Base-by-base conservation (phyloP, 192 early-diverging fungal genomes). In the Diversispora eburnea region DNA sequence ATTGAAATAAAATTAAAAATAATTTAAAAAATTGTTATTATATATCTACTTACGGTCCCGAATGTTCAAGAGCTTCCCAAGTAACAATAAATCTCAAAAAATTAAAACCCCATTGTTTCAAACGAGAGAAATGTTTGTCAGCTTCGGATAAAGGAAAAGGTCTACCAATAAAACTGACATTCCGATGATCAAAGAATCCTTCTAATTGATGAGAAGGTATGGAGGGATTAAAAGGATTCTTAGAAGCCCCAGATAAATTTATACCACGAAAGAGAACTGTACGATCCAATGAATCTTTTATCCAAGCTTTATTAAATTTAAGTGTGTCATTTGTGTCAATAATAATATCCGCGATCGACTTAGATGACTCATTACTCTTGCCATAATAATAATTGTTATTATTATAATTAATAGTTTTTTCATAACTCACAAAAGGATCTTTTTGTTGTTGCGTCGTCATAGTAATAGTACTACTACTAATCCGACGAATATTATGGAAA, bases 31-130 rank as follows among this genome's bases (percentile, higher is more conserved):
- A n/a, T n/a, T 33, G 2, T 33, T 33, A 33, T 33, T 33, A 33
- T 33, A 33, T 33, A n/a, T n/a, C n/a, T n/a, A 82, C 80, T 78
- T 78, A 82, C 80, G 92, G 92, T 10, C 93, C 92, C 20, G 52
- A 69, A 75, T 93, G 92, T 75, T 93, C 92, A 4, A 95, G 72
- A 4, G 90, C 83, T 73, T 95, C 93, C 93, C 93, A 95, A 43
- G 93, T 83, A 8, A 93, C 90, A 17, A 93, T 60, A 4, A 94
- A 71, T 20, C 93, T 79, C 8, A 92, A 79, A 80, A 95, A 90
- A 10, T 91, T 95, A 17, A 95, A 77, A 0, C 93, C 93, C 93
- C 93, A 95, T 3, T 81, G 69, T 57, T 83, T 70, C 54, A 95
- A 73, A 61, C 93, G 78, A 9, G 76, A 74, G 74, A 95, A 94